Percentiles rank a stretch among this genome's conserved stretches.
Evolutionary conservation across 345 rosid species (phyloP).

Genomic region (Camelina neglecta): DNA sequence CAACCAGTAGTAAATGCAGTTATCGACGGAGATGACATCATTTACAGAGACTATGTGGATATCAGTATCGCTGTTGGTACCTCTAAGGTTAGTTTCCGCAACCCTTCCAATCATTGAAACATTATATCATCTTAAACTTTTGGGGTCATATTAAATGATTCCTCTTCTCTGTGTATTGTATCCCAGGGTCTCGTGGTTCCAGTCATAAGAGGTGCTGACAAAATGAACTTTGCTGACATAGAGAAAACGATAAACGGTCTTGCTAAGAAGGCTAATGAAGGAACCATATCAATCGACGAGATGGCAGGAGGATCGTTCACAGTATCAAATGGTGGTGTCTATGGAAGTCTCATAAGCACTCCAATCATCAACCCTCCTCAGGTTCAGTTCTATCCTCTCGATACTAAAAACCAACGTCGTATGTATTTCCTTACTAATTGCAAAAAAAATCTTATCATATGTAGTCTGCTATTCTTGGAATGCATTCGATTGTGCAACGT

Average conservation of each 20-base stretch:
- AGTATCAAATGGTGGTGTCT: constrained; percentile 61
- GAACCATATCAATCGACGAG: constrained; percentile 93
- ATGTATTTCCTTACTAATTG: not conserved
- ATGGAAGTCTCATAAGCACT: constrained; percentile 96
- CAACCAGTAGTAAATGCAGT: constrained; percentile 98
- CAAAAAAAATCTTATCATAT: not conserved
- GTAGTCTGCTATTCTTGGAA: constrained; percentile 92
- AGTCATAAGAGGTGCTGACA: constrained; percentile 74
- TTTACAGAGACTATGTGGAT: constrained; percentile 92
- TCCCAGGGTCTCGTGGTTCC: constrained; percentile 91
- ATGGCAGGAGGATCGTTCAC: constrained; percentile 99
- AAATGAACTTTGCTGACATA: constrained; percentile 86
- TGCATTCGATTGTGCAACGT: constrained; percentile 85
- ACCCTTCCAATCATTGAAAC: constrained; percentile 2
- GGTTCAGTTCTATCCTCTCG: constrained; percentile 48
- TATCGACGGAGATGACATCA: constrained; percentile 97
- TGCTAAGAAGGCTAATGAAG: constrained; percentile 91
- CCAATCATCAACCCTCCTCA: constrained; percentile 99
- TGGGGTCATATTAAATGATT: constrained; percentile 19
- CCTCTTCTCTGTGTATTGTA: not conserved
- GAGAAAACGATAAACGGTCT: constrained; percentile 90
- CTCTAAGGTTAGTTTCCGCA: constrained; percentile 53
- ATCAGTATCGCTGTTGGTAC: constrained; percentile 89
- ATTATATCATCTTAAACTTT: not conserved
- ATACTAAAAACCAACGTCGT: not conserved